Percentiles rank a stretch among this genome's conserved stretches.
These are phyloP conservation scores for Fraxinus sp. DNA, from an alignment of 305 asterid genomes.

Conservation along the genomic window DNA sequence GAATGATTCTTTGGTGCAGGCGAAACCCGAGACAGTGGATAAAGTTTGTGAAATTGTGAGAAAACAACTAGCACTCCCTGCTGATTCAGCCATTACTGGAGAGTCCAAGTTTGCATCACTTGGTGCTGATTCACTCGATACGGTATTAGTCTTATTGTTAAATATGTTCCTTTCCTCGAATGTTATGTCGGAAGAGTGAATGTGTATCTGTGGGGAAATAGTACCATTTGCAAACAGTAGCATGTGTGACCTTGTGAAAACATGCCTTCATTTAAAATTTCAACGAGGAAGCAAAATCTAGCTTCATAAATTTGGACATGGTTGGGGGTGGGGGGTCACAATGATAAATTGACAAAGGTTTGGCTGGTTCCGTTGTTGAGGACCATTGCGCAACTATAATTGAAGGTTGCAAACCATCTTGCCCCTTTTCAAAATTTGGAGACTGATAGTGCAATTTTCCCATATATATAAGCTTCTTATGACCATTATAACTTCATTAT, in stretches of 20 bases:
- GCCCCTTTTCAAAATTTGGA: neutral
- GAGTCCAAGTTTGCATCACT: conserved; percentile 67
- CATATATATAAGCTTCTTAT: neutral
- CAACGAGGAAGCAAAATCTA: neutral
- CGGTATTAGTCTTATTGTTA: conserved; percentile 40
- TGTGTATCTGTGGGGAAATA: neutral
- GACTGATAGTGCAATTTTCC: neutral
- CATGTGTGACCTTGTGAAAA: neutral
- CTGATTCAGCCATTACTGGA: conserved; percentile 58
- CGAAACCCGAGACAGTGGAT: conserved; percentile 79
- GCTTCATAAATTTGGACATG: neutral
- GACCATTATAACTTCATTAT: neutral
- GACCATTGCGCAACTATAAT: neutral
- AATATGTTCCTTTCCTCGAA: neutral
- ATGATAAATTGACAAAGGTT: neutral
- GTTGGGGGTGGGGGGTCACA: neutral
- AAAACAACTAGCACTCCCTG: conserved; percentile 88
- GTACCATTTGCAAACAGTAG: neutral
- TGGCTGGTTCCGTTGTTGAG: neutral
- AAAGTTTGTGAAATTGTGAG: conserved; percentile 80
- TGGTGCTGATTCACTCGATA: conserved; percentile 99
- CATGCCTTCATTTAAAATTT: neutral
- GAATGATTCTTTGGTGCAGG: conserved; percentile 46
- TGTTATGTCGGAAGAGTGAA: neutral
- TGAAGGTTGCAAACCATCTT: neutral